These are phyloP conservation scores for Achlya hypogyna DNA, from an alignment of 352 stramenopile species.

Conservation along the genomic window DNA sequence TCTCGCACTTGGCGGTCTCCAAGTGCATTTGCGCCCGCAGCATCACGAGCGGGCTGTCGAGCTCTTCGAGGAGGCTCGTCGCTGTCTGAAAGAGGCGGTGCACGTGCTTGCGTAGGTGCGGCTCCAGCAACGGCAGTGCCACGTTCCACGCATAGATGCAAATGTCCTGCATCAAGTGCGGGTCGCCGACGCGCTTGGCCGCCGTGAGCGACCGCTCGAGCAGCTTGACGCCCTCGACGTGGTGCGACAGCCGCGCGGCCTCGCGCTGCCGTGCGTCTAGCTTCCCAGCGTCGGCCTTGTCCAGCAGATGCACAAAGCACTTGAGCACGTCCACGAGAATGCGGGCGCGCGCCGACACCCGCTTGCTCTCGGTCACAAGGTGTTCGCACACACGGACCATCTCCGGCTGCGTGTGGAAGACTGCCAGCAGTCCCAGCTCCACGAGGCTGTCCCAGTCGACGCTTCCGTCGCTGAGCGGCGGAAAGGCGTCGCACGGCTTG, in stretches of 20 bases:
- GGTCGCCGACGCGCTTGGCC: slow-evolving; percentile 61
- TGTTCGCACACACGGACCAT: slow-evolving; percentile 37
- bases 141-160: slow-evolving; percentile 81
- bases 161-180: slow-evolving; percentile 67
- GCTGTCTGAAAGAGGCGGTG: slow-evolving; percentile 59
- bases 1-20: slow-evolving; percentile 80
- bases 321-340: neutral
- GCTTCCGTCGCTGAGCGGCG: slow-evolving; percentile 1
- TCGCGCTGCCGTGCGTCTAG: slow-evolving; percentile 31
- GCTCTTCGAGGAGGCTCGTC: slow-evolving; percentile 50
- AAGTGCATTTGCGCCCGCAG: slow-evolving; percentile 74
- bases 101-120: slow-evolving; percentile 54
- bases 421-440: slow-evolving; percentile 45
- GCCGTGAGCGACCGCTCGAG: slow-evolving; percentile 72
- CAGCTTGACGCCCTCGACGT: slow-evolving; percentile 62
- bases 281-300: slow-evolving; percentile 21
- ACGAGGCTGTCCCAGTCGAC: slow-evolving; percentile 54
- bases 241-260: slow-evolving; percentile 29
- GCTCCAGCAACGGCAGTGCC: slow-evolving; percentile 65
- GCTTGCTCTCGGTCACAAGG: slow-evolving; percentile 24
- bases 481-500: neutral
- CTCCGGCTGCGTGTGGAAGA: slow-evolving; percentile 29
- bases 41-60: slow-evolving; percentile 68
- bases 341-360: neutral
- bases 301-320: neutral